Base-by-base conservation (phyloP, 2,329 filamentous ascomycete species). In the Trichoderma guizhouense region DNA sequence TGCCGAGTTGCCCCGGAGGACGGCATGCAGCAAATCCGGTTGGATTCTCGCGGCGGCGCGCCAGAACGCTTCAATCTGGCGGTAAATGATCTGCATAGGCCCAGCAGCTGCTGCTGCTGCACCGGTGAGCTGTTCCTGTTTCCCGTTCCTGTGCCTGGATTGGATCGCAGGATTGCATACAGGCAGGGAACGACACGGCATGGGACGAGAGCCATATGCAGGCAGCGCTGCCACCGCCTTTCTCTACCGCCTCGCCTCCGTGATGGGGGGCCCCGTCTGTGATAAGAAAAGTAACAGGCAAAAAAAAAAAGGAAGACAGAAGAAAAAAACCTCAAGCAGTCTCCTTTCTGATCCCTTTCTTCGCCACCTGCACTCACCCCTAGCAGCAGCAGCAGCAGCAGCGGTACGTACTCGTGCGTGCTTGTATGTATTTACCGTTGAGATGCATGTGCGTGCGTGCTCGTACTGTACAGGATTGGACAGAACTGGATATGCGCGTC, bases 81-180 rank as follows among this genome's bases (percentile, higher is more conserved):
- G 66, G 66, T 69, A 61, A 67, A 69, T 69, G 66, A 69, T 69
- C 66, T 69, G 66, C 66, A 69, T 55, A 66, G 43, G 26, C 39
- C 62, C 60, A 63, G 60, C 60, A 63, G 34, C 36, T 6, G 34
- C 34, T 36, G 34, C 34, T 34, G 36, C 36, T 39, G 36, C 34
- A 26, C n/a, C 30, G 61, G 36, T 61, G 43, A 68, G 65, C 65
- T 60, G 65, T 68, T 28, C 34, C 34, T 36, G 34, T 36, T 36
- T 24, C 65, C 51, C 21, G 32, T 24, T 51, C 47, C 60, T 63
- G 58, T 63, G 21, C 60, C 60, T 63, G 61, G 43, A 21, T 21
- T 47, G 43, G 30, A 55, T 55, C 12, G 63, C 9, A 24, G 15
- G 32, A 36, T 36, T 36, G 7, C 36, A 39, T 15, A 15, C 43